Conservation (phyloP, 257 asterid genomes). For the Rauvolfia tetraphylla region DNA sequence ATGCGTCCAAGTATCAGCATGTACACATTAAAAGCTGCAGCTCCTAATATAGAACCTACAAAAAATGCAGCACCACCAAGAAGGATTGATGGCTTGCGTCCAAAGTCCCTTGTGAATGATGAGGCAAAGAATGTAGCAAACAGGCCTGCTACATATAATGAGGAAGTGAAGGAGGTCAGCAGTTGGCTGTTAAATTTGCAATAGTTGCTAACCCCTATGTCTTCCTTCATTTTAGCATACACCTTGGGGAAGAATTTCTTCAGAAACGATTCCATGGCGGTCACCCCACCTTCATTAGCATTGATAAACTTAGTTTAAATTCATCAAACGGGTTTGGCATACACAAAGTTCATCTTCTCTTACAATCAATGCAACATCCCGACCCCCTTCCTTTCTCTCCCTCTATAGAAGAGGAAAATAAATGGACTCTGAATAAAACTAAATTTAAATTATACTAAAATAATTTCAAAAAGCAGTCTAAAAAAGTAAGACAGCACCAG, state of each 20-base stretch:
- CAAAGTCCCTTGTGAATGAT: constrained; percentile 19
- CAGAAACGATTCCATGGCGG: constrained; percentile 20
- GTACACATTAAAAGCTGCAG: constrained; percentile 21
- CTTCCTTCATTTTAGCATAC: constrained; percentile 21
- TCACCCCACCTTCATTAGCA: constrained; percentile 26
- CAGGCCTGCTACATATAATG: constrained; percentile 24
- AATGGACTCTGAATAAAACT: no score
- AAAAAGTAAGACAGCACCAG: no score
- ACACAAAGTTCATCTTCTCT: not conserved
- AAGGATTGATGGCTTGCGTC: constrained; percentile 21
- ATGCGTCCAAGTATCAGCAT: constrained; percentile 17
- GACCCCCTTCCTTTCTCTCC: no score
- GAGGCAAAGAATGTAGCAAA: constrained; percentile 25
- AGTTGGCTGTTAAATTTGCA: constrained; percentile 26
- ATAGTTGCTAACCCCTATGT: constrained; percentile 22
- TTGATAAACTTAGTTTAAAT: not conserved
- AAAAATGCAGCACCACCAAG: constrained; percentile 23
- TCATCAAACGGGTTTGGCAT: not conserved
- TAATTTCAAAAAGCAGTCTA: no score
- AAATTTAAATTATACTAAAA: no score
- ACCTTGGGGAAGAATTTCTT: constrained; percentile 24
- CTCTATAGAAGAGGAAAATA: no score
- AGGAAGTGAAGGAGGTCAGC: constrained; percentile 23
- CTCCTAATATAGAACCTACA: constrained; percentile 15
- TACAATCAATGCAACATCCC: no score